Evolutionary conservation across 1,284 basidiomycete genomes (phyloP).

Genomic region (Melampsora larici-populina): DNA sequence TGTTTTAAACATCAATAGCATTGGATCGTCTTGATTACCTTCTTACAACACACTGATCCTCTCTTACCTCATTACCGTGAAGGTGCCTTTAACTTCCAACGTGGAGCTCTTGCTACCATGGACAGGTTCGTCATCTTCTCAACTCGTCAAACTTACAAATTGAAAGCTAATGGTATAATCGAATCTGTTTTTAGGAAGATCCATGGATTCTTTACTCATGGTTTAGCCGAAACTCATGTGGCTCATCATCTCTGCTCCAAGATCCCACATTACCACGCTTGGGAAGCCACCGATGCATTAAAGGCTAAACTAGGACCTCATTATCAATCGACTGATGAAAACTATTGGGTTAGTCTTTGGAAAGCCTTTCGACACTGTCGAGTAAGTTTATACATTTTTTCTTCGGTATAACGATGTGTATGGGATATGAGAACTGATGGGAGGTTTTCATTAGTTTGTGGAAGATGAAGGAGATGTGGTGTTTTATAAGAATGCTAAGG

Average conservation of each 20-base stretch:
- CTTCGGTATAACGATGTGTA: background rate
- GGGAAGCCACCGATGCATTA: slow-evolving; percentile 87
- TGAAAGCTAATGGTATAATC: slow-evolving; percentile 44
- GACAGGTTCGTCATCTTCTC: slow-evolving; percentile 57
- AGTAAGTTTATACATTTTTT: slow-evolving; percentile 46
- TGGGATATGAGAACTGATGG: too few relatives aligned
- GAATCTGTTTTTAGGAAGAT: slow-evolving; percentile 57
- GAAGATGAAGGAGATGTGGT: slow-evolving; percentile 86
- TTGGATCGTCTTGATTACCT: slow-evolving; percentile 44
- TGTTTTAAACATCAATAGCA: slow-evolving; percentile 10
- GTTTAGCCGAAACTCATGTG: slow-evolving; percentile 90
- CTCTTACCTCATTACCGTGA: slow-evolving; percentile 90
- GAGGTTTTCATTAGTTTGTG: slow-evolving; percentile 63
- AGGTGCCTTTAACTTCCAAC: slow-evolving; percentile 85
- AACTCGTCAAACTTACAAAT: slow-evolving; percentile 59
- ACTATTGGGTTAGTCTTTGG: slow-evolving; percentile 59
- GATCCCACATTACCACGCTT: slow-evolving; percentile 85
- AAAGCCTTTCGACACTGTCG: slow-evolving; percentile 58
- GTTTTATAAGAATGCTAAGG: slow-evolving; percentile 84
- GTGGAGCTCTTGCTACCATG: slow-evolving; percentile 88
- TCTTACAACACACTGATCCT: slow-evolving; percentile 92
- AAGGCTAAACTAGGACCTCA: slow-evolving; percentile 69
- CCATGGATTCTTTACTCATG: slow-evolving; percentile 65
- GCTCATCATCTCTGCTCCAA: slow-evolving; percentile 85
- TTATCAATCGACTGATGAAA: slow-evolving; percentile 59